phyloP scores from a whole-genome alignment of 1,284 basidiomycete genomes.

The Coniferiporia weirii region DNA sequence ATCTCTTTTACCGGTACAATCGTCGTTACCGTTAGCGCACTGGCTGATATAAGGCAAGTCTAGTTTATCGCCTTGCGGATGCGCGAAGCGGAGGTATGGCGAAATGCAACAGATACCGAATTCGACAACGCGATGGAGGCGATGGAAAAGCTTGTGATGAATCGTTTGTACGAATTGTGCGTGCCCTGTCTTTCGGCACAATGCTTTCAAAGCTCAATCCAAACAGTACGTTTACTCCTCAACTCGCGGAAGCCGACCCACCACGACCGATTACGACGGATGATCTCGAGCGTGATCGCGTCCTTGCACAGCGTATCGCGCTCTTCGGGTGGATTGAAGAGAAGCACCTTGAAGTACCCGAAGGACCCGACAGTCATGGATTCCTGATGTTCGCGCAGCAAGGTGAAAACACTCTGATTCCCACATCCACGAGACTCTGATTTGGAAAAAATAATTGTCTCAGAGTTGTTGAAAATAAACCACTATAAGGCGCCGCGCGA shows the following conservation, averaged over 20 bases:
- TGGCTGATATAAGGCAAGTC: constrained; percentile 11
- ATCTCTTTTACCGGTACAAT: constrained; percentile 3
- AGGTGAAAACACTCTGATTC: constrained; percentile 41
- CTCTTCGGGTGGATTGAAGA: constrained; percentile 90
- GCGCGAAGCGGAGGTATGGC: constrained; percentile 82
- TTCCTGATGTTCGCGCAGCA: constrained; percentile 94
- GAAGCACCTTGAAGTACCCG: constrained; percentile 82
- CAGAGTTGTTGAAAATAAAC: constrained; percentile 93
- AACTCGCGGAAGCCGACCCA: constrained; percentile 57
- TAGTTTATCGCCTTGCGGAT: constrained; percentile 88
- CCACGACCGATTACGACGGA: constrained; percentile 85
- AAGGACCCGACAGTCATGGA: constrained; percentile 63
- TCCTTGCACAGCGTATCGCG: constrained; percentile 86
- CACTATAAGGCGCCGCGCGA: constrained; percentile 98
- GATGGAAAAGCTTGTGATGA: constrained; percentile 99
- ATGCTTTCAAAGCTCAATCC: not conserved
- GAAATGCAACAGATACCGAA: constrained; percentile 68
- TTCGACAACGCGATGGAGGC: constrained; percentile 98
- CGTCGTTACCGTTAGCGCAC: constrained; percentile 13
- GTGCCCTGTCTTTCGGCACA: constrained; percentile 27
- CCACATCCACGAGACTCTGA: not conserved
- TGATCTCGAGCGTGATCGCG: constrained; percentile 90
- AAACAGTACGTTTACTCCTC: constrained; percentile 83
- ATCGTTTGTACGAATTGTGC: constrained; percentile 89
- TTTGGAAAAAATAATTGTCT: not conserved